phyloP scores from a whole-genome alignment of 352 stramenopile genomes.

The Phytophthora syringae region DNA sequence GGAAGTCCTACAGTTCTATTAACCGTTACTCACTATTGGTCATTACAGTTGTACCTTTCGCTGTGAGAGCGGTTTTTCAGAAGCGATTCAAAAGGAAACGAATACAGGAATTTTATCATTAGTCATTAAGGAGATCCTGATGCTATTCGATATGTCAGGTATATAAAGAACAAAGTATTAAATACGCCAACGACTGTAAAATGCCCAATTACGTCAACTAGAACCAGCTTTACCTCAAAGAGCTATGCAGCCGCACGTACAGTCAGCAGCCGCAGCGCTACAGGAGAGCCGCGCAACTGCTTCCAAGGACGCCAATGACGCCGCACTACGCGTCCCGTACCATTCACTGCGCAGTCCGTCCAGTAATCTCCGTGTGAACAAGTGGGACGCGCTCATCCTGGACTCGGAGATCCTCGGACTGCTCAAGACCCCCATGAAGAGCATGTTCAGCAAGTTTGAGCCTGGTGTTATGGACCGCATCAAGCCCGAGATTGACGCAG shows the following conservation, averaged over 20 bases:
- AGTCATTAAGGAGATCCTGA: too few species aligned
- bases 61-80: too few species aligned
- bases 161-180: too few species aligned
- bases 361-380: slow-evolving; percentile 77
- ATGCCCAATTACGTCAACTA: slow-evolving; percentile 41
- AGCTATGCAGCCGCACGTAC: slow-evolving; percentile 40
- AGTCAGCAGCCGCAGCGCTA: slow-evolving; percentile 44
- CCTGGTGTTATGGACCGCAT: slow-evolving; percentile 64
- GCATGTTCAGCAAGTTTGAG: slow-evolving; percentile 84
- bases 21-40: too few species aligned
- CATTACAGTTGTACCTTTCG: too few species aligned
- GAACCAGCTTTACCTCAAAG: slow-evolving; percentile 26
- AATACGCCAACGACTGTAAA: too few species aligned
- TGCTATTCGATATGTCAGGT: too few species aligned
- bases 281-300: slow-evolving; percentile 28
- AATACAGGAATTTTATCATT: too few species aligned
- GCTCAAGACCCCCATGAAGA: slow-evolving; percentile 77
- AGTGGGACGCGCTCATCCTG: slow-evolving; percentile 84
- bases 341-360: slow-evolving; percentile 46
- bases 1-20: too few species aligned
- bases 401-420: slow-evolving; percentile 79
- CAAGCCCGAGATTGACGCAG: slow-evolving; percentile 78
- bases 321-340: slow-evolving; percentile 46
- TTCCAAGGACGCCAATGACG: not conserved
- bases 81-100: too few species aligned